phyloP scores from a whole-genome alignment of 371 early-diverging fungal species.

The Circinella umbellata region DNA sequence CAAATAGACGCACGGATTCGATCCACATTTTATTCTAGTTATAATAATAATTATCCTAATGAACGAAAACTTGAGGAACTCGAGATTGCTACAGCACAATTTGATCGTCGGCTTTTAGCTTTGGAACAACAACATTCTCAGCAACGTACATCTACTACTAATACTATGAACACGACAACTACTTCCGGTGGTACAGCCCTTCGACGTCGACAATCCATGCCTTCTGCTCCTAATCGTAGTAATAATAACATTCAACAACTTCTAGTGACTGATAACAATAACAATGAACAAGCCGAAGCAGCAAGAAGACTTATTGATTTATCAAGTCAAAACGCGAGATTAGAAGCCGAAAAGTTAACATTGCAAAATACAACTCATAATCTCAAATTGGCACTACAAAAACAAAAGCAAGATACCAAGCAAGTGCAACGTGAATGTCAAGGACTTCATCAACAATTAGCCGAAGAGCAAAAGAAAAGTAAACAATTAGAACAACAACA shows the following conservation, averaged over 20 bases:
- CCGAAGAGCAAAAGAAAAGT: constrained; percentile 29
- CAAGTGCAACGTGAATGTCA: constrained; percentile 31
- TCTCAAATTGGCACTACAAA: constrained; percentile 13
- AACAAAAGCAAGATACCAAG: constrained; percentile 19
- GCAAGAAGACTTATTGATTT: background rate
- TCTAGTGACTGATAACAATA: too few relatives aligned
- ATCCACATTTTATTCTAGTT: background rate
- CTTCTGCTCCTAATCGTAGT: background rate
- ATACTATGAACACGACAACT: too few relatives aligned
- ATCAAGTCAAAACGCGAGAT: background rate
- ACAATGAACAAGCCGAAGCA: background rate
- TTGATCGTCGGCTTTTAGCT: constrained; percentile 10
- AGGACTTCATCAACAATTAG: constrained; percentile 24
- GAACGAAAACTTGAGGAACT: constrained; percentile 8
- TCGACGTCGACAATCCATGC: constrained; percentile 1
- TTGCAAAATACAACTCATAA: background rate
- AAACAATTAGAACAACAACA: constrained; percentile 36
- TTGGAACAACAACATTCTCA: constrained; percentile 3
- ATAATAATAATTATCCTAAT: background rate
- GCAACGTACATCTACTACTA: too few relatives aligned
- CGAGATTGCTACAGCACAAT: constrained; percentile 8
- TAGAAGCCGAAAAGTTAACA: background rate
- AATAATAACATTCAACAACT: too few relatives aligned
- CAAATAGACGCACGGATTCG: constrained; percentile 10
- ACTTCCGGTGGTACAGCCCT: background rate